Conservation (phyloP, 2,329 filamentous ascomycete genomes). For the Pseudogymnoascus destructans region DNA sequence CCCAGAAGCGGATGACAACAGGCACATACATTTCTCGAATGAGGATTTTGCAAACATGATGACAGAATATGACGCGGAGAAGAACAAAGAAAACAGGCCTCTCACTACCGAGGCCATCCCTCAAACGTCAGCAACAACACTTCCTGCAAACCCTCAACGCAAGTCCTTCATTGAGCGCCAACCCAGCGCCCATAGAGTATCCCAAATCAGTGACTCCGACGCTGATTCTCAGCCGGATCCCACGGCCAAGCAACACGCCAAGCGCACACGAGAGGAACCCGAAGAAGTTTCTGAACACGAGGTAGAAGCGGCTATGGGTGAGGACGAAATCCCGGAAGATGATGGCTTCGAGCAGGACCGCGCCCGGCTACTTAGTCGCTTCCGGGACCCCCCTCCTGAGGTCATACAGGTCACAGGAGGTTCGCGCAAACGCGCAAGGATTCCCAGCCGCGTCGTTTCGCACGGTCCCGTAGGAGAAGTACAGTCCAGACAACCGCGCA, state of each 20-base stretch:
- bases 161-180: slow-evolving; percentile 17
- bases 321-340: slow-evolving; percentile 24
- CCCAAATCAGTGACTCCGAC: slow-evolving; percentile 13
- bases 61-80: slow-evolving; percentile 13
- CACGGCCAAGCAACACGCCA: neutral
- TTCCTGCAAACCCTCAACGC: slow-evolving; percentile 6
- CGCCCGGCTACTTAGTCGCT: slow-evolving; percentile 14
- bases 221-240: slow-evolving; percentile 11
- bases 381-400: neutral
- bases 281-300: neutral
- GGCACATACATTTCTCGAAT: too few relatives aligned
- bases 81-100: slow-evolving; percentile 24
- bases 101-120: neutral
- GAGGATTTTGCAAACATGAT: neutral
- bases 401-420: slow-evolving; percentile 1
- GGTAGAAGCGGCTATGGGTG: neutral
- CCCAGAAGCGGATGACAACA: slow-evolving; percentile 1
- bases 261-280: neutral
- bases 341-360: slow-evolving; percentile 33
- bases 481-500: neutral
- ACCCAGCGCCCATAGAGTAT: slow-evolving; percentile 14
- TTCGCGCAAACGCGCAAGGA: neutral
- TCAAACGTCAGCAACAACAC: neutral
- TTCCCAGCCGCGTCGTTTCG: neutral
- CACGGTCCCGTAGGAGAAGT: neutral